These are phyloP conservation scores for Phytophthora syringae DNA, from an alignment of 352 stramenopile genomes.

Conservation along the genomic window DNA sequence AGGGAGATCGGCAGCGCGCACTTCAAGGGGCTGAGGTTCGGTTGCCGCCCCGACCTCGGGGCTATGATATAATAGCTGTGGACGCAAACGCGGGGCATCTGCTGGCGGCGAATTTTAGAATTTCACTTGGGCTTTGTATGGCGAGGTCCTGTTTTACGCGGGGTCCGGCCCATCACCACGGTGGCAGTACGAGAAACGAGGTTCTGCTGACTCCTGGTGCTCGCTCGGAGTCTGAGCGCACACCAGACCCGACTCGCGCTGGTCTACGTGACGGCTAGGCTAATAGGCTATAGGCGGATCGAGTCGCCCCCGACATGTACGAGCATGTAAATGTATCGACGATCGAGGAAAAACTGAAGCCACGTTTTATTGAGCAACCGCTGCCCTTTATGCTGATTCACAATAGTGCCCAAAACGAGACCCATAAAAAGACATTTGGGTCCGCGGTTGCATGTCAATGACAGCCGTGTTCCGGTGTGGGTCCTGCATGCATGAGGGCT, in stretches of 20 bases:
- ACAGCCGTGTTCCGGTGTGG: conserved; percentile 4
- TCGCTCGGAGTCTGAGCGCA: no score
- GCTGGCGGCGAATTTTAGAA: conserved; percentile 7
- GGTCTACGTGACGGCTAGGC: no score
- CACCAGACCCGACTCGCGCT: no score
- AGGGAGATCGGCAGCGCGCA: conserved; percentile 5
- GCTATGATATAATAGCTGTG: no score
- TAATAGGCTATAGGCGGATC: no score
- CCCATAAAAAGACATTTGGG: conserved; percentile 9
- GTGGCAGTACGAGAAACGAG: conserved; percentile 22
- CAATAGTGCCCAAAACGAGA: neutral
- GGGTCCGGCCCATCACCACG: conserved; percentile 23
- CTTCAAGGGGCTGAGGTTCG: no score
- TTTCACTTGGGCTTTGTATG: conserved; percentile 10
- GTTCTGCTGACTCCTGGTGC: no score
- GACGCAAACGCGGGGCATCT: no score
- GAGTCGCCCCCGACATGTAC: neutral
- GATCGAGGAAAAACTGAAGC: neutral
- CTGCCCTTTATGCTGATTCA: neutral
- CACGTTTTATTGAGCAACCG: neutral
- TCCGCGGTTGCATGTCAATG: neutral
- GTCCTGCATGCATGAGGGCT: neutral
- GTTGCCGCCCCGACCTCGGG: no score
- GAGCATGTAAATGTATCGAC: no score
- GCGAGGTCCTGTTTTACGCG: conserved; percentile 6